Evolutionary conservation across 129 eudicot species (phyloP).

Genomic region (Escallonia rubra): DNA sequence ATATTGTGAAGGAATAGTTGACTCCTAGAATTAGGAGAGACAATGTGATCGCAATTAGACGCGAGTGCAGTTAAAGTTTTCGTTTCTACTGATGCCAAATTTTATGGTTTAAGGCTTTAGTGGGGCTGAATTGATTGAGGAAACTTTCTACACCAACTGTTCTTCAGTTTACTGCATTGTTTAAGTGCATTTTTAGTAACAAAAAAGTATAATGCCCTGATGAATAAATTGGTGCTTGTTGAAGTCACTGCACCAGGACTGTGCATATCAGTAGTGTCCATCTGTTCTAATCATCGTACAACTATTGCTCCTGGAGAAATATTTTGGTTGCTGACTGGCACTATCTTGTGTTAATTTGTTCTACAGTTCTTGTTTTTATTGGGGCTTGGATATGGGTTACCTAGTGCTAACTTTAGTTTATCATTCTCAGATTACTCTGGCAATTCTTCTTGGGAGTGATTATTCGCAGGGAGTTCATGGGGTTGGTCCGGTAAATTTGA

Average conservation of each 20-base stretch:
- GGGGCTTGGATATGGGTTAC: neutral
- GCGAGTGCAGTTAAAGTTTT: too few species aligned
- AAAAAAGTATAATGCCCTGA: neutral
- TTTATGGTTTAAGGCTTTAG: too few species aligned
- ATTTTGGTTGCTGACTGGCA: neutral
- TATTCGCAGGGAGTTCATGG: conserved; percentile 80
- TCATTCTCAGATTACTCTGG: conserved; percentile 67
- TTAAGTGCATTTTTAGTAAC: neutral
- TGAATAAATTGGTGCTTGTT: neutral
- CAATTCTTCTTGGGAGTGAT: conserved; percentile 88
- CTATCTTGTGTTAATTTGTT: neutral
- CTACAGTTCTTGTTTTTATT: neutral
- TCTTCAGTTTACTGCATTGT: neutral
- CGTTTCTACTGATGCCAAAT: too few species aligned
- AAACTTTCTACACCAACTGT: neutral
- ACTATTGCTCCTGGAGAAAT: neutral
- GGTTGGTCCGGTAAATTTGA: conserved; percentile 62
- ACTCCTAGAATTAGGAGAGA: too few species aligned
- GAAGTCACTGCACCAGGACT: too few species aligned
- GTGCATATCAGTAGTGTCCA: too few species aligned
- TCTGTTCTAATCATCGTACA: too few species aligned
- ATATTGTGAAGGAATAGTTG: too few species aligned
- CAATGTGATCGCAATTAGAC: too few species aligned
- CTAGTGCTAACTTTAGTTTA: neutral
- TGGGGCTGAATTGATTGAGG: neutral